Conservation (phyloP, 352 stramenopile genomes). For the Phytophthora constricta region DNA sequence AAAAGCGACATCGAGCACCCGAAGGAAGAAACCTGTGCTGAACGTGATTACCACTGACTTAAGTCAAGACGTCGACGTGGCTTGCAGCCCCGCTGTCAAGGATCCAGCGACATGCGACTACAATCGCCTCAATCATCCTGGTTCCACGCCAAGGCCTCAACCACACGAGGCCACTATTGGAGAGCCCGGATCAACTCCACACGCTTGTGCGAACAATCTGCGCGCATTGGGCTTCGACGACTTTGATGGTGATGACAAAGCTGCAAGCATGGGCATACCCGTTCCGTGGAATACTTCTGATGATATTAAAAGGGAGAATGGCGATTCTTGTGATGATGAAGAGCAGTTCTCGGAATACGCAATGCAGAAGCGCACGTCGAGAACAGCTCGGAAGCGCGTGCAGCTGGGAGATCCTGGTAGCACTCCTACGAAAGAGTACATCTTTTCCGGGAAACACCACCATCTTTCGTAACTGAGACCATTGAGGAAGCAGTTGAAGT, state of each 20-base stretch:
- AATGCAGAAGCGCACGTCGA: conserved; percentile 50
- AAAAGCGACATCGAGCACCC: conserved; percentile 1
- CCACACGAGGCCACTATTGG: conserved; percentile 39
- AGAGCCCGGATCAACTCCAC: conserved; percentile 67
- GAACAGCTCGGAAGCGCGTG: conserved; percentile 62
- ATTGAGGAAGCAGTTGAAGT: conserved; percentile 67
- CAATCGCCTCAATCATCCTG: conserved; percentile 68
- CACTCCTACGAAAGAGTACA: conserved; percentile 83
- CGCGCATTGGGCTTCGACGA: conserved; percentile 60
- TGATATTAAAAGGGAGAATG: background rate
- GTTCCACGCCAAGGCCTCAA: conserved; percentile 61
- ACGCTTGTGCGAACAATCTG: conserved; percentile 56
- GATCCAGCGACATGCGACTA: conserved; percentile 33
- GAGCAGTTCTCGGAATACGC: conserved; percentile 60
- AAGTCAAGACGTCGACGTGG: conserved; percentile 7
- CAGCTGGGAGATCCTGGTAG: conserved; percentile 55
- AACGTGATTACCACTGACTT: conserved; percentile 54
- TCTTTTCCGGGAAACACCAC: conserved; percentile 88
- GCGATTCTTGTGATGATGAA: background rate
- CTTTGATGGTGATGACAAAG: conserved; percentile 37
- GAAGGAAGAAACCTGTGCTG: conserved; percentile 42
- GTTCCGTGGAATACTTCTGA: background rate
- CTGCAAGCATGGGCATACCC: background rate
- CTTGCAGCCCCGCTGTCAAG: conserved; percentile 5
- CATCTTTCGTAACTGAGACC: conserved; percentile 79